These are phyloP conservation scores for Hyphodiscus sp. DNA, from an alignment of 2,329 filamentous ascomycete species.

Conservation along the genomic window DNA sequence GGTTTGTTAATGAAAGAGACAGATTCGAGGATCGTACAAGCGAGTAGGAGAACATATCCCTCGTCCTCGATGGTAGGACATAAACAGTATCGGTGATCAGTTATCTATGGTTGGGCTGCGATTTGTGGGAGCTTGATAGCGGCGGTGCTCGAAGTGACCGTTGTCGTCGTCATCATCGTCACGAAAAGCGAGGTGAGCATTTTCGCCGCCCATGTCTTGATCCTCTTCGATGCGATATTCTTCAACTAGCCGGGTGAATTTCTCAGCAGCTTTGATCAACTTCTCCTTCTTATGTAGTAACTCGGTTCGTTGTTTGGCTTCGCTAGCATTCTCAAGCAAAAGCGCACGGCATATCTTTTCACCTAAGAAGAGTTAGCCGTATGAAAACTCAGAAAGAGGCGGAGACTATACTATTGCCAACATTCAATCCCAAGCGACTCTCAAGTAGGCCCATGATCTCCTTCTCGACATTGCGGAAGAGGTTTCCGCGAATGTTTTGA, in stretches of 20 bases:
- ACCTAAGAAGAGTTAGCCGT: neutral
- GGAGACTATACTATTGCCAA: conserved; percentile 8
- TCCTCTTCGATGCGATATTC: neutral
- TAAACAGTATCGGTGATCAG: no score
- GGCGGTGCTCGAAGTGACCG: no score
- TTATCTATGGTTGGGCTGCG: no score
- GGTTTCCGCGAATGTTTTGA: conserved; percentile 5
- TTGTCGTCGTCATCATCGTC: neutral
- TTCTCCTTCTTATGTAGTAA: neutral
- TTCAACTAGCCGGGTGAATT: neutral
- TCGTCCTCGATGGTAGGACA: no score
- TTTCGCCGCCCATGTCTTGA: neutral
- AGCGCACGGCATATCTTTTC: neutral
- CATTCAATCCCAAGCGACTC: conserved; percentile 5
- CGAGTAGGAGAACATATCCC: no score
- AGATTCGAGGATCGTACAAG: no score
- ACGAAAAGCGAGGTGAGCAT: neutral
- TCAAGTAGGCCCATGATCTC: conserved; percentile 11
- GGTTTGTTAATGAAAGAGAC: no score
- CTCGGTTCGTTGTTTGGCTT: neutral
- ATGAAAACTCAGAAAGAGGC: neutral
- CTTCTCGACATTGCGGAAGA: conserved; percentile 9
- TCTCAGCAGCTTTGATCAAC: neutral
- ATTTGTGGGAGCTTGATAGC: no score
- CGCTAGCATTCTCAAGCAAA: neutral